phyloP scores from a whole-genome alignment of 1,284 basidiomycete species.

The Pholiota adiposa region DNA sequence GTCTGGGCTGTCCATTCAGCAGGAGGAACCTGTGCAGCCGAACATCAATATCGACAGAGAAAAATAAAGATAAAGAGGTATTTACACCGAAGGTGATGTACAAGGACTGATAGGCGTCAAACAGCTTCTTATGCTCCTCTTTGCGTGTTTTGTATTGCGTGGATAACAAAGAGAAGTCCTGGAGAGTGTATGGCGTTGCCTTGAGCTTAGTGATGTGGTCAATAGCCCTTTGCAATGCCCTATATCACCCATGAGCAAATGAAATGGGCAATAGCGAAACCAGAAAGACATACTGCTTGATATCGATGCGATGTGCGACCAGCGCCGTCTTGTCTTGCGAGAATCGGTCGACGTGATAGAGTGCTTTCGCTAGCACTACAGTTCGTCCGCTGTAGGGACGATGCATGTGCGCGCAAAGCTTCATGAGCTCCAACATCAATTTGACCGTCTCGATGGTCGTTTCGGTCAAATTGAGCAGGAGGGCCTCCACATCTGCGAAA shows the following conservation, averaged over 20 bases:
- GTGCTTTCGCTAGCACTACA: slow-evolving; percentile 19
- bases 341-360: slow-evolving; percentile 16
- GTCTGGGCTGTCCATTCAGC: slow-evolving; percentile 11
- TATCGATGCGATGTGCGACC: slow-evolving; percentile 7
- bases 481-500: slow-evolving; percentile 11
- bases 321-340: slow-evolving; percentile 12
- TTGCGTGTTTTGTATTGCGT: slow-evolving; percentile 6
- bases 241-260: neutral
- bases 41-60: neutral
- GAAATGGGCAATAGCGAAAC: neutral
- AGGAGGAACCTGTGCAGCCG: slow-evolving; percentile 1
- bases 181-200: slow-evolving; percentile 13
- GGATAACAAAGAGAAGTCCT: slow-evolving; percentile 11
- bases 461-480: slow-evolving; percentile 18
- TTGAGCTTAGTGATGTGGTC: slow-evolving; percentile 11
- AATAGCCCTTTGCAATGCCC: slow-evolving; percentile 15
- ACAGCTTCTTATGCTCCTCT: neutral
- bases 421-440: slow-evolving; percentile 23
- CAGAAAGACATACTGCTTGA: slow-evolving; percentile 19
- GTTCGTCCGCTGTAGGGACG: slow-evolving; percentile 24
- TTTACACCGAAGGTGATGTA: slow-evolving; percentile 9
- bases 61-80: neutral
- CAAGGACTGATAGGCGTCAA: neutral
- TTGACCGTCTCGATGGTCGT: slow-evolving; percentile 9
- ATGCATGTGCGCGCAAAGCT: slow-evolving; percentile 21